Percentiles rank a stretch among this genome's conserved stretches.
These are phyloP conservation scores for Bromus sterilis DNA, from an alignment of 176 grass and related monocot genomes.

Conservation along the genomic window DNA sequence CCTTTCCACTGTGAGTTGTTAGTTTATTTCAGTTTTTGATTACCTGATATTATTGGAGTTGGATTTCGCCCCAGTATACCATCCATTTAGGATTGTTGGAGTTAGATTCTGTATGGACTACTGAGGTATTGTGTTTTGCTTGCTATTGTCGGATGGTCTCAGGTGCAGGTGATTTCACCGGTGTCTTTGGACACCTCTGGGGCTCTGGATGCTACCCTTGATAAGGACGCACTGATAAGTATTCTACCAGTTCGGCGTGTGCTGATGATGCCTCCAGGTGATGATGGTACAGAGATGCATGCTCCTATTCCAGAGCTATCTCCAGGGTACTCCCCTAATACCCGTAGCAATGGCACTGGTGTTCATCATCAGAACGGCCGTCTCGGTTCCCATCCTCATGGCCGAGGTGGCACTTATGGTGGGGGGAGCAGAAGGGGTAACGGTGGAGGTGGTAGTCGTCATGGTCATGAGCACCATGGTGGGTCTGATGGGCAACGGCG, in stretches of 20 bases:
- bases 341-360: constrained; percentile 10
- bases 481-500: constrained; percentile 36
- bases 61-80: neutral
- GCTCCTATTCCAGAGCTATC: constrained; percentile 22
- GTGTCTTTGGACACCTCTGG: constrained; percentile 13
- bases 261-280: constrained; percentile 13
- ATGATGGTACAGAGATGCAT: constrained; percentile 17
- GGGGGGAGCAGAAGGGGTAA: constrained; percentile 69
- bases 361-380: constrained; percentile 37
- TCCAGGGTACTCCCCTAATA: constrained; percentile 24
- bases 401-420: constrained; percentile 37
- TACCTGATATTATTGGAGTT: neutral
- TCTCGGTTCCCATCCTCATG: constrained; percentile 27
- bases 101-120: neutral
- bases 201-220: constrained; percentile 8
- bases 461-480: constrained; percentile 45
- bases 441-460: constrained; percentile 45
- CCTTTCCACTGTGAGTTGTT: constrained; percentile 28
- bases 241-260: constrained; percentile 11
- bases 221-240: neutral
- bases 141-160: constrained; percentile 6
- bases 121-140: constrained; percentile 28
- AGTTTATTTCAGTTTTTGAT: neutral
- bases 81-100: neutral
- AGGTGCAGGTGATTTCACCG: constrained; percentile 20